Evolutionary conservation across 305 asterid species (phyloP).

Genomic region (Salvia sclarea): DNA sequence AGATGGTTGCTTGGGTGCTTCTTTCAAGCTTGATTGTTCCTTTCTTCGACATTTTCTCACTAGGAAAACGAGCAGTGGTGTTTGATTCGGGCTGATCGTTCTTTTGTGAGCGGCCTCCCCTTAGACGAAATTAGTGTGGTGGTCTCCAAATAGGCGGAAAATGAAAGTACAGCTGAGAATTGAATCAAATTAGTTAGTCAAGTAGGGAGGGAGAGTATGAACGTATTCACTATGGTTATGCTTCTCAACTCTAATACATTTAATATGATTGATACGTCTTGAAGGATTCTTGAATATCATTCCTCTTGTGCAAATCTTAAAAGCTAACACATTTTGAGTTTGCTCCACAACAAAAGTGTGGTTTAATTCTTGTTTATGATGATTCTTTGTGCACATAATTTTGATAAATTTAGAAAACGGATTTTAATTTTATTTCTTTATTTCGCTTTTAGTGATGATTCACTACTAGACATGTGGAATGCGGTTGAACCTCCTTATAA

Average conservation of each 20-base stretch:
- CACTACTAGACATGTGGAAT: neutral
- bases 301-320: neutral
- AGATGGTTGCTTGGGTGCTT: neutral
- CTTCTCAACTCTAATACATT: neutral
- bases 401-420: too few relatives aligned
- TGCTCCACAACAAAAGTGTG: neutral
- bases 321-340: neutral
- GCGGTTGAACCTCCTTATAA: neutral
- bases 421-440: conserved; percentile 1
- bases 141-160: neutral
- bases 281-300: neutral
- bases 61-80: neutral
- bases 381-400: neutral
- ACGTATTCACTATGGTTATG: neutral
- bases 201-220: neutral
- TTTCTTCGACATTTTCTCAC: neutral
- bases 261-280: neutral
- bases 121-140: neutral
- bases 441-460: neutral
- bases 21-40: neutral
- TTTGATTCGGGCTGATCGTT: neutral
- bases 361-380: neutral
- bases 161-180: neutral
- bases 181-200: neutral
- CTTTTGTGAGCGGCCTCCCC: neutral